Percentiles rank a stretch among this genome's conserved stretches.
Evolutionary conservation across 148 eudicot genomes (phyloP).

Genomic region (Rhododendron mucronatum): DNA sequence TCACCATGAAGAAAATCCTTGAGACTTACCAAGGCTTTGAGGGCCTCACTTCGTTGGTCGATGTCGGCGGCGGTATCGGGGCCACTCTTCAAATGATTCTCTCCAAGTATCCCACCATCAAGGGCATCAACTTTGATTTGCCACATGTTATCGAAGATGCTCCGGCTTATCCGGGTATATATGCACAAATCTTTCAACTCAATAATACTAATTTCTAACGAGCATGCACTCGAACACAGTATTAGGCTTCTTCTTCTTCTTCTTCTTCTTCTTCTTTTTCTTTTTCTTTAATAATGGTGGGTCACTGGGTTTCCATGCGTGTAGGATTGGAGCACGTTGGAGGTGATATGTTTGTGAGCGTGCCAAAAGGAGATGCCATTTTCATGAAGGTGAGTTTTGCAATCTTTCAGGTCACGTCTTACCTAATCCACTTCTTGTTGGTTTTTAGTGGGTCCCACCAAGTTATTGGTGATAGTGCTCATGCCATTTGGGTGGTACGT

Average conservation of each 20-base stretch:
- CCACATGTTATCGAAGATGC: slow-evolving; percentile 85
- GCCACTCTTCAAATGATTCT: slow-evolving; percentile 69
- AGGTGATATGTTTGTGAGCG: slow-evolving; percentile 88
- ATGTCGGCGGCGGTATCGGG: slow-evolving; percentile 89
- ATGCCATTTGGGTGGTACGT: background rate
- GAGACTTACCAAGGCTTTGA: slow-evolving; percentile 66
- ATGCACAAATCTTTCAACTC: background rate
- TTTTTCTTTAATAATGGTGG: background rate
- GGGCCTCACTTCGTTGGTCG: slow-evolving; percentile 55
- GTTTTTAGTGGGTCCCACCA: background rate
- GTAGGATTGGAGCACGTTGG: slow-evolving; percentile 84
- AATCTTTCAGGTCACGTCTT: background rate
- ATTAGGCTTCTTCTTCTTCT: too few species aligned
- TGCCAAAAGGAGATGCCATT: slow-evolving; percentile 83
- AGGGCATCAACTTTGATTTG: slow-evolving; percentile 81
- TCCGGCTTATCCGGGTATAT: slow-evolving; percentile 53
- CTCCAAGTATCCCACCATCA: slow-evolving; percentile 63
- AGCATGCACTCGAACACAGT: background rate
- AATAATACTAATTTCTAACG: background rate
- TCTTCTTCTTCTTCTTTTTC: too few species aligned
- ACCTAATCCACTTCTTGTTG: background rate
- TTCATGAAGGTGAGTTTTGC: slow-evolving; percentile 70
- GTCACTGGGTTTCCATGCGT: background rate
- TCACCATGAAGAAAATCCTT: slow-evolving; percentile 70
- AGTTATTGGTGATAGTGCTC: background rate